A percentile compares a stretch with the other conserved stretches of the same genome.
phyloP scores from a whole-genome alignment of 441 rosid genomes.

The Adansonia gregorii region DNA sequence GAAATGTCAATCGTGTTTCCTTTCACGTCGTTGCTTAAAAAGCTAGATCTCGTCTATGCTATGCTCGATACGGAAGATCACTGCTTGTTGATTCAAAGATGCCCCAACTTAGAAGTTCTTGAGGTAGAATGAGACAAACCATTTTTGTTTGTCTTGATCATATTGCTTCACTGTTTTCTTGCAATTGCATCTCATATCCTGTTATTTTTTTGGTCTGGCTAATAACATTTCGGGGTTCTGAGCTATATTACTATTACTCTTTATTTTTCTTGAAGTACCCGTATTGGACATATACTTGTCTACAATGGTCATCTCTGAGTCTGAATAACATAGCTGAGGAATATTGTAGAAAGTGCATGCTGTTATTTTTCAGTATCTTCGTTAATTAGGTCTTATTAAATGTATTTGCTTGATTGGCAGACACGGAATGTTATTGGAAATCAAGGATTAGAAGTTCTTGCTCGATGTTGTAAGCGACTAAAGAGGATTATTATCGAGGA shows the following conservation, averaged over 20 bases:
- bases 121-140: conserved; percentile 36
- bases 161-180: not conserved
- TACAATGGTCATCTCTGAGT: no score
- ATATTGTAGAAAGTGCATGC: not conserved
- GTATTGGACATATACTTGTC: no score
- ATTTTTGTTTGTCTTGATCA: conserved; percentile 12
- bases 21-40: conserved; percentile 63
- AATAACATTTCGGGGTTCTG: not conserved
- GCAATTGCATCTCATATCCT: not conserved
- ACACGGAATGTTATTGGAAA: conserved; percentile 95
- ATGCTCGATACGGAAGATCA: conserved; percentile 84
- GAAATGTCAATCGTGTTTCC: conserved; percentile 85
- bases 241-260: not conserved
- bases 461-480: conserved; percentile 64
- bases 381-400: not conserved
- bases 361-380: not conserved
- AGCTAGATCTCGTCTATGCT: conserved; percentile 86
- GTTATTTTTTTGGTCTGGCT: not conserved
- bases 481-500: conserved; percentile 90
- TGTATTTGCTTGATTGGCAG: conserved; percentile 47
- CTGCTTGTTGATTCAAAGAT: conserved; percentile 70
- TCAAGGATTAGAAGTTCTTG: conserved; percentile 83
- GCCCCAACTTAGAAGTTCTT: conserved; percentile 89
- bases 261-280: not conserved
- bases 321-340: not conserved